Conservation (phyloP, 192 early-diverging fungal species). For the Umbelopsis ramanniana region DNA sequence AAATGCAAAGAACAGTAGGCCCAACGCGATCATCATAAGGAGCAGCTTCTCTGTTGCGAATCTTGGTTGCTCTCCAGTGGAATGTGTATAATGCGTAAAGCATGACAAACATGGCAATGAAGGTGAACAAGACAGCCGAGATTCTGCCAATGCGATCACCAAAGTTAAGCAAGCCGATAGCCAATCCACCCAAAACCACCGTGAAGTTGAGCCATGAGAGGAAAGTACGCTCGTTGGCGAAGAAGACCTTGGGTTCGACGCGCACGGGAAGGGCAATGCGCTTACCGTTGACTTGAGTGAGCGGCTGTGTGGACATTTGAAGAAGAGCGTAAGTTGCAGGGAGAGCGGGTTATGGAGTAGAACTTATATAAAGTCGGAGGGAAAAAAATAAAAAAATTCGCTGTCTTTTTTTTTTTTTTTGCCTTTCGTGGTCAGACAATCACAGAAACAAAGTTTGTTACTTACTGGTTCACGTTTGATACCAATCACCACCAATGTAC, state of each 20-base stretch:
- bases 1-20: slow-evolving; percentile 71
- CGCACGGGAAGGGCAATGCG: slow-evolving; percentile 77
- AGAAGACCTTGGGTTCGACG: slow-evolving; percentile 92
- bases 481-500: too few relatives aligned
- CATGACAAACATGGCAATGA: slow-evolving; percentile 75
- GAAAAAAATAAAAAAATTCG: too few relatives aligned
- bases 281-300: slow-evolving; percentile 45
- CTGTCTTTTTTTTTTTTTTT: too few relatives aligned
- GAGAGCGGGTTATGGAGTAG: background rate
- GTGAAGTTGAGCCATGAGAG: slow-evolving; percentile 89
- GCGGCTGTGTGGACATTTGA: slow-evolving; percentile 7
- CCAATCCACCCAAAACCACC: slow-evolving; percentile 74
- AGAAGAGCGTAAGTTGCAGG: background rate
- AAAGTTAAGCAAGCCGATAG: slow-evolving; percentile 84
- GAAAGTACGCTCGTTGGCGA: slow-evolving; percentile 94
- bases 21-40: slow-evolving; percentile 83
- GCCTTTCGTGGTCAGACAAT: too few relatives aligned
- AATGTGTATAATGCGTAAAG: slow-evolving; percentile 77
- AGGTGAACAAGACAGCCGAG: slow-evolving; percentile 59
- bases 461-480: too few relatives aligned
- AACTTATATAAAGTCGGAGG: background rate
- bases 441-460: too few relatives aligned
- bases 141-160: slow-evolving; percentile 67
- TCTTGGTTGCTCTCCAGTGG: slow-evolving; percentile 80
- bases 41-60: slow-evolving; percentile 72